Conservation (phyloP, 345 rosid genomes). For the Rhizophora mangle region DNA sequence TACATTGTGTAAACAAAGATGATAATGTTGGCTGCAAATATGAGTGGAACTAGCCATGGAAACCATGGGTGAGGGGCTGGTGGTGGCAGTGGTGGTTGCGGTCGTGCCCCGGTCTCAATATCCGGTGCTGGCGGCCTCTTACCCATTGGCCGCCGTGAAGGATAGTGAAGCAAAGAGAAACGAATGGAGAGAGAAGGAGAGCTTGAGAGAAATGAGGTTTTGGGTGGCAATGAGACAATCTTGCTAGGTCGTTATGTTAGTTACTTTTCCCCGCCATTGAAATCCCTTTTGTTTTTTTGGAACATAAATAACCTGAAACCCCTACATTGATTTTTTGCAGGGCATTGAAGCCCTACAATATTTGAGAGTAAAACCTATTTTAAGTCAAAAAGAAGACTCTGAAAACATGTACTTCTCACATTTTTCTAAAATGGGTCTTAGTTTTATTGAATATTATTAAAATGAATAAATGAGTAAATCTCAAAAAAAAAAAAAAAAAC, state of each 20-base stretch:
- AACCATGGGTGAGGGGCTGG: constrained; percentile 49
- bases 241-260: constrained; percentile 34
- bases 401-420: no score
- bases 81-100: constrained; percentile 23
- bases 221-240: constrained; percentile 28
- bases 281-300: neutral
- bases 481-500: no score
- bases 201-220: neutral
- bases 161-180: neutral
- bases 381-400: no score
- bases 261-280: constrained; percentile 17
- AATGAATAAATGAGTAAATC: no score
- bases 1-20: constrained; percentile 60
- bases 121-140: constrained; percentile 32
- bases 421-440: no score
- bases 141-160: constrained; percentile 35
- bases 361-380: no score
- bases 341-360: no score
- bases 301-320: no score
- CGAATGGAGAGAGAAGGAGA: constrained; percentile 1
- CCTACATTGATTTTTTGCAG: no score
- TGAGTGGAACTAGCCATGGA: constrained; percentile 68
- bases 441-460: no score
- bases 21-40: constrained; percentile 39
- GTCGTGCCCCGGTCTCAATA: constrained; percentile 23